These are phyloP conservation scores for Fusarium sp. DNA, from an alignment of 2,329 filamentous ascomycete species.

Conservation along the genomic window DNA sequence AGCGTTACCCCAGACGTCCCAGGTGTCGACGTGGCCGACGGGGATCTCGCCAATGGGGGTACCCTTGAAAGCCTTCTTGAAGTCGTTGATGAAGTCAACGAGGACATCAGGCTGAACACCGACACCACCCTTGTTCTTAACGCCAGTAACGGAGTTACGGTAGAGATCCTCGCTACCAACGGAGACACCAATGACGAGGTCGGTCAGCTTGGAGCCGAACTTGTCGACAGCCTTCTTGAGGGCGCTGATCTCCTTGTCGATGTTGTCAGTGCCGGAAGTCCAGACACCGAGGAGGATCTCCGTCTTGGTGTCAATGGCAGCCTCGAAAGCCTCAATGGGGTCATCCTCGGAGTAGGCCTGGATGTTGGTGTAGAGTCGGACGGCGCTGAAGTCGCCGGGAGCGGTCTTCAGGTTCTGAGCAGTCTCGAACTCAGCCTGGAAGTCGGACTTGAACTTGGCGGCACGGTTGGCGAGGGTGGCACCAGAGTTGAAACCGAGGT, in stretches of 20 bases:
- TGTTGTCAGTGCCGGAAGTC: conserved; percentile 64
- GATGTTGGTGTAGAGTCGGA: conserved; percentile 75
- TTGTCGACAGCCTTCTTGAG: conserved; percentile 64
- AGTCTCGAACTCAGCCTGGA: conserved; percentile 56
- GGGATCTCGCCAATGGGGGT: conserved; percentile 57
- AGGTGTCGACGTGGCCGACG: conserved; percentile 75
- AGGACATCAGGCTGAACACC: conserved; percentile 68
- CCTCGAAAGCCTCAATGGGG: conserved; percentile 83
- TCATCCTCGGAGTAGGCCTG: conserved; percentile 73
- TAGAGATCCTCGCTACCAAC: conserved; percentile 76
- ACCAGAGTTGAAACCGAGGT: conserved; percentile 64
- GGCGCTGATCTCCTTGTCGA: conserved; percentile 67
- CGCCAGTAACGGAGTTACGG: conserved; percentile 68
- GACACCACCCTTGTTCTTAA: conserved; percentile 68
- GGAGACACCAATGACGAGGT: conserved; percentile 70
- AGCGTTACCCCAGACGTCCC: conserved; percentile 68
- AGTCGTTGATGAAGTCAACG: conserved; percentile 72
- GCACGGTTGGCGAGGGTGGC: conserved; percentile 56
- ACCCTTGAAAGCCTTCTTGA: conserved; percentile 64
- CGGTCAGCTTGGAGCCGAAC: conserved; percentile 61
- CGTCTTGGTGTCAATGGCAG: conserved; percentile 68
- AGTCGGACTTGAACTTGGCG: conserved; percentile 63
- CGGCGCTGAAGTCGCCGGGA: conserved; percentile 65
- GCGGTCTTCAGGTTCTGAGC: conserved; percentile 49
- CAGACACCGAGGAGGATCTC: conserved; percentile 72